Evolutionary conservation across 306 rosid species (phyloP).

Genomic region (Prunus davidiana): DNA sequence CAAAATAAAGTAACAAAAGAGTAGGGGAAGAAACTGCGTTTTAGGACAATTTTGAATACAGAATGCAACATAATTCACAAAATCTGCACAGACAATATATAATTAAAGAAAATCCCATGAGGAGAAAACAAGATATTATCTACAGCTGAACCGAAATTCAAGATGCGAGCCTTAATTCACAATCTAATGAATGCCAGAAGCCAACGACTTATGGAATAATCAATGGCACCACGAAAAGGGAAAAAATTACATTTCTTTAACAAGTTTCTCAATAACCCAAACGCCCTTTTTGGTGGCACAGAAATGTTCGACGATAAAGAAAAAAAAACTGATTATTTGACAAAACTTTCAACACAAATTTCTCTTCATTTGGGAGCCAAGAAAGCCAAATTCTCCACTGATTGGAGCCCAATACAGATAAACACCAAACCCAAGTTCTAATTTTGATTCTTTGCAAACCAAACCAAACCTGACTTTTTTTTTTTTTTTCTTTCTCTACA

Average conservation of each 20-base stretch:
- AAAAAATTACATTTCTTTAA: constrained; percentile 23
- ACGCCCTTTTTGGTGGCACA: constrained; percentile 17
- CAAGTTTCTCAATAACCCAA: neutral
- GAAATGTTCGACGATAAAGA: constrained; percentile 1
- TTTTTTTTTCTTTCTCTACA: constrained; percentile 14
- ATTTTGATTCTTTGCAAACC: constrained; percentile 32
- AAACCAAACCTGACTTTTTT: constrained; percentile 16
- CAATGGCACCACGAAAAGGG: neutral
- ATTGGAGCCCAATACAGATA: constrained; percentile 22
- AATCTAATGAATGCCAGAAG: constrained; percentile 26
- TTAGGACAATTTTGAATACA: constrained; percentile 23
- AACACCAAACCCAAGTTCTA: constrained; percentile 22
- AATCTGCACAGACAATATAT: constrained; percentile 32
- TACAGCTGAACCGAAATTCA: constrained; percentile 33
- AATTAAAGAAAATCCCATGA: constrained; percentile 32
- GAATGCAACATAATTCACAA: constrained; percentile 25
- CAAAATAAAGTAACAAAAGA: neutral
- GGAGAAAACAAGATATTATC: constrained; percentile 22
- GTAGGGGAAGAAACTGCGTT: too few relatives aligned
- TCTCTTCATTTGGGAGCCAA: constrained; percentile 16
- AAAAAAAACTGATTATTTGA: constrained; percentile 3
- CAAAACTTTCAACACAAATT: constrained; percentile 1
- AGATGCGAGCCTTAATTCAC: constrained; percentile 22
- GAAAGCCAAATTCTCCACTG: constrained; percentile 20
- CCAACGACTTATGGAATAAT: constrained; percentile 21